phyloP scores from a whole-genome alignment of 2,329 filamentous ascomycete genomes.

The Sporothrix dimorphospora region DNA sequence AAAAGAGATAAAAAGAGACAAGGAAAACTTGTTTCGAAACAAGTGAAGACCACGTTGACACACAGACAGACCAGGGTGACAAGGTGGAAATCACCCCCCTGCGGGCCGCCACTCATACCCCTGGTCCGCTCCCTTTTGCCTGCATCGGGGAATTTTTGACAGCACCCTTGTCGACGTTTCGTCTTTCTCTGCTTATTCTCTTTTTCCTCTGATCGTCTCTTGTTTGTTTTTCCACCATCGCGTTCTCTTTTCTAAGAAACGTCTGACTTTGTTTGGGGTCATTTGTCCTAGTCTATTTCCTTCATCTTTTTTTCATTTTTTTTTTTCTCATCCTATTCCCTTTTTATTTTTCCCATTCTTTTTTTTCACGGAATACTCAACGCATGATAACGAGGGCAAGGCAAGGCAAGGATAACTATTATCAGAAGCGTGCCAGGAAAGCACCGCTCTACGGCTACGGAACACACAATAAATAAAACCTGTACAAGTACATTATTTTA shows the following conservation, averaged over 20 bases:
- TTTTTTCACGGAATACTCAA: no score
- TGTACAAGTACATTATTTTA: no score
- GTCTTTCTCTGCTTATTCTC: neutral
- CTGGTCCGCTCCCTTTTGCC: neutral
- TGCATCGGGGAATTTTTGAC: conserved; percentile 17
- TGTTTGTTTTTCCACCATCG: neutral
- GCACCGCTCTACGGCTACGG: neutral
- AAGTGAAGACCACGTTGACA: conserved; percentile 13
- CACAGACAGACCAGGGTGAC: neutral
- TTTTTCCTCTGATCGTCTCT: neutral
- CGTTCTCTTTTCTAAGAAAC: neutral
- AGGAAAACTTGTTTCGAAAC: conserved; percentile 23
- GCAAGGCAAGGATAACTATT: no score
- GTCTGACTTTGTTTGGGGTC: neutral
- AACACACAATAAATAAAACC: neutral
- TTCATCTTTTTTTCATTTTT: no score
- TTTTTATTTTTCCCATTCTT: no score
- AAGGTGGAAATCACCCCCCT: conserved; percentile 11
- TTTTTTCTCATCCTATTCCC: no score
- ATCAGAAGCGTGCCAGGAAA: no score
- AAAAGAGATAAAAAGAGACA: neutral
- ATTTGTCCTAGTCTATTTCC: no score
- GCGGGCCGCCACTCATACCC: neutral
- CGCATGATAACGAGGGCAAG: neutral
- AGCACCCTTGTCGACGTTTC: neutral